Base-by-base conservation (phyloP, 192 early-diverging fungal species). In the Spinellus fusiger region DNA sequence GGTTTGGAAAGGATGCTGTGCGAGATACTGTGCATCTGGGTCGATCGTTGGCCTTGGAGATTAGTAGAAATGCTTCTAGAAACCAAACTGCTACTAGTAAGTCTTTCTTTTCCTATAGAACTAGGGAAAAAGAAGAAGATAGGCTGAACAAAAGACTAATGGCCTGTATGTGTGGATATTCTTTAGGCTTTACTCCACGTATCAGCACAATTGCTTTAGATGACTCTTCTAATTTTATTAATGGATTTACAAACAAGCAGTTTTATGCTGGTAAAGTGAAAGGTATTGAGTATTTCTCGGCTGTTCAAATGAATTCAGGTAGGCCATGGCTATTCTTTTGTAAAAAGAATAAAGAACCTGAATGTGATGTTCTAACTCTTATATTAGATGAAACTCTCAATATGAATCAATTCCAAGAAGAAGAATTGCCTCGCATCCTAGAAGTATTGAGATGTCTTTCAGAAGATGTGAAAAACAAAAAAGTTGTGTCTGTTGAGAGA, bases 21-120 rank as follows among this genome's bases (percentile, higher is more conserved):
- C 65, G 78, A 4, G 66, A 68, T 34, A 54, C 62, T 13, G 73
- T 71, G 7, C 89, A 91, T 59, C 75, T 89, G 65, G 89, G 89
- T 31, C 80, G 81, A 6, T 81, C 86, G 8, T 72, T 91, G 56
- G 89, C 89, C 3, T 56, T 88, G 13, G 84, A 88, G 13, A 69
- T 85, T 16, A 84, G 78, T 20, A 73, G 72, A 61, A 18, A 67
- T 2, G 57, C 68, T 40, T 64, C 73, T 12, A 62, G 33, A 48
- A 65, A 59, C 37, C 62, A 62, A 25, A 67, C 74, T n/a, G 61
- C 65, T 9, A 55, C 54, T 44, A 70, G 70, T 53, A 76, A 66
- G 53, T 44, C 13, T 3, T n/a, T 12, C 10, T n/a, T n/a, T n/a
- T n/a, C n/a, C n/a, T n/a, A n/a, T n/a, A n/a, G n/a, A n/a, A n/a